Percentiles rank a stretch among this genome's conserved stretches.
Evolutionary conservation across 768 basidiomycete genomes (phyloP).

Genomic region (Lactarius sanguifluus): DNA sequence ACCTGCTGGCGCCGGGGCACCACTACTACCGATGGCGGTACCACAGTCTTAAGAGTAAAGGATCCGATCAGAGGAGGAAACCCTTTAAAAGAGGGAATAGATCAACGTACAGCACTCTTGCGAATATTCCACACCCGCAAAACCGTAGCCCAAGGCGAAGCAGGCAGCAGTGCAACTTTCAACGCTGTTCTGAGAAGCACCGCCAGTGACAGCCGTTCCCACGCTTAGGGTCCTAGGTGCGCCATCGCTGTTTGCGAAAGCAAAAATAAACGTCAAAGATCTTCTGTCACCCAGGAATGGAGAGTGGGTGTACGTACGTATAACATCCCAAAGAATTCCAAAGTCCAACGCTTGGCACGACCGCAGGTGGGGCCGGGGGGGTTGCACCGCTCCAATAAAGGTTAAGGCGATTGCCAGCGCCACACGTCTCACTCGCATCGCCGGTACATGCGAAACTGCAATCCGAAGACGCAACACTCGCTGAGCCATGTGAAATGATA

Average conservation of each 20-base stretch:
- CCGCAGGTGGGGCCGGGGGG: constrained; percentile 56
- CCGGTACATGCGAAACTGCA: constrained; percentile 66
- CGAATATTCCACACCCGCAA: constrained; percentile 44
- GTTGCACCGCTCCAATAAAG: constrained; percentile 61
- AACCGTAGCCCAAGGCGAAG: constrained; percentile 49
- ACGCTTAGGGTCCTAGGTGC: constrained; percentile 38
- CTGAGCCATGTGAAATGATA: constrained; percentile 45
- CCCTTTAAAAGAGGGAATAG: not conserved
- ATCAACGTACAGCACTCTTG: constrained; percentile 52
- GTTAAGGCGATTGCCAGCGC: constrained; percentile 57
- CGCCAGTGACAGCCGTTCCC: constrained; percentile 33
- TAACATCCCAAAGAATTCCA: constrained; percentile 78
- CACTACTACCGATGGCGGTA: constrained; percentile 45
- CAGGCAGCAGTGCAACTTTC: constrained; percentile 62
- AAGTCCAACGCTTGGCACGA: constrained; percentile 53
- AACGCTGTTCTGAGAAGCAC: constrained; percentile 49
- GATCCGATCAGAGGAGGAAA: not conserved
- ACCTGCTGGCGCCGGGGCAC: constrained; percentile 45
- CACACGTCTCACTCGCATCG: constrained; percentile 56
- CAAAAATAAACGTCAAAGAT: constrained; percentile 9
- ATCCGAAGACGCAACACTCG: constrained; percentile 47
- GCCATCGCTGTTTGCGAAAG: constrained; percentile 36
- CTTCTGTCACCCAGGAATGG: constrained; percentile 11
- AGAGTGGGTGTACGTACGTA: constrained; percentile 52
- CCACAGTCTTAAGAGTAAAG: constrained; percentile 47